A percentile compares a stretch with the other conserved stretches of the same genome.
Conservation (phyloP, 2,329 filamentous ascomycete genomes). For the Zymoseptoria pseudotritici region DNA sequence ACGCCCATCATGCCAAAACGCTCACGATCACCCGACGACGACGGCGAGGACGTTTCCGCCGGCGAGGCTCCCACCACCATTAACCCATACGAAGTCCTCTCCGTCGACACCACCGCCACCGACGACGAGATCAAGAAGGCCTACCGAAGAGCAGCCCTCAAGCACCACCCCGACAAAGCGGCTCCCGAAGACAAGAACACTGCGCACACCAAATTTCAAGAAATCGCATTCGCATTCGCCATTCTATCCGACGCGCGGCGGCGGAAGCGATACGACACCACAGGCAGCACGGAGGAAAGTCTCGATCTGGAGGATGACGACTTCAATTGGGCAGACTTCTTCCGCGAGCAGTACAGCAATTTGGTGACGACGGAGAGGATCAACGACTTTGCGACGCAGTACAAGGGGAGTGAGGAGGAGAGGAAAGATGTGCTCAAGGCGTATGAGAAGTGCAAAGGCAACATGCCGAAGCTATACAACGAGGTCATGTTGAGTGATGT, state of each 20-base stretch:
- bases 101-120: conserved; percentile 58
- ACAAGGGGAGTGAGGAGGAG: conserved; percentile 84
- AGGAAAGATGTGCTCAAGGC: conserved; percentile 66
- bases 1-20: conserved; percentile 11
- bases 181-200: conserved; percentile 55
- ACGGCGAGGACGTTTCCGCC: conserved; percentile 44
- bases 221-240: conserved; percentile 88
- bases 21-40: conserved; percentile 7
- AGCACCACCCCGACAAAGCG: conserved; percentile 61
- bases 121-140: conserved; percentile 77
- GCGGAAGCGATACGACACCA: conserved; percentile 79
- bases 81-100: conserved; percentile 73
- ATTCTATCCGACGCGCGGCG: conserved; percentile 77
- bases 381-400: conserved; percentile 64
- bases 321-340: conserved; percentile 89
- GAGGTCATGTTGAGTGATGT: conserved; percentile 80
- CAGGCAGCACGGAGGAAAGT: conserved; percentile 79
- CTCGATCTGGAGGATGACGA: conserved; percentile 56
- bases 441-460: conserved; percentile 65
- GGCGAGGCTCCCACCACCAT: conserved; percentile 60
- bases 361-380: conserved; percentile 69
- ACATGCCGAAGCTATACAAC: conserved; percentile 72
- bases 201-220: conserved; percentile 77
- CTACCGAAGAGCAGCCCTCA: conserved; percentile 85
- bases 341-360: conserved; percentile 72